Evolutionary conservation across 345 rosid genomes (phyloP), one percentile per base, ranked within the genome.

Genomic region (Lumnitzera racemosa): DNA sequence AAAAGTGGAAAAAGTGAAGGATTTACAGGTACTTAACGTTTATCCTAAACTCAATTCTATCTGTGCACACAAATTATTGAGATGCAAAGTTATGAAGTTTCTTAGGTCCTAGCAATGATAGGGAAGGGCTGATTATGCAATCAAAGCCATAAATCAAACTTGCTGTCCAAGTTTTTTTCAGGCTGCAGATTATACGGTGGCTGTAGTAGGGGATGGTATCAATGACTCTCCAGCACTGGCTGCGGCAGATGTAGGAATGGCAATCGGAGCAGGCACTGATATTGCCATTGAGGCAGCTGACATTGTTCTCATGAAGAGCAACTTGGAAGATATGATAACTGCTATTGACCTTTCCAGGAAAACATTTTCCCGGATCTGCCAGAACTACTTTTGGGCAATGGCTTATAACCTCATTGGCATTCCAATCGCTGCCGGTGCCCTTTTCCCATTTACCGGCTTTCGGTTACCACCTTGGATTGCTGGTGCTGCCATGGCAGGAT

Each of bases 401-500:
- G 90, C 90, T 15, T 90, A 87, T 48, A 90, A 90, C 61, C 65
- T 90, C 20, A 72, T 84, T 12, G 90, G 87, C 16, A 83, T 90
- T n/a, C 94, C 97, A 4, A 82, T 88, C 14, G 96, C 96, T n/a
- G 94, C 91, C 0, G 97, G 97, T 1, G 82, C 80, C 9, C 83
- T 90, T 51, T 90, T 82, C 57, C 96, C 96, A 0, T 56, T 59
- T 1, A 76, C 84, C 0, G 70, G 85, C 46, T 79, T 85, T 65
- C 83, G 94, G 50, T 73, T 90, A 53, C 94, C 96, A 2, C 97
- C 97, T 1, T 90, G 97, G 97, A 75, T 90, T 29, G 97, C 97
- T 47, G 97, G 96, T 52, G 96, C 89, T 12, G 92, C 94, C 53
- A 90, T 90, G 97, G 96, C 96, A 47, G 91, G 94, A 27, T 90